Base-by-base conservation (phyloP, 495 filamentous ascomycete species). In the Aspergillus kassunensis region DNA sequence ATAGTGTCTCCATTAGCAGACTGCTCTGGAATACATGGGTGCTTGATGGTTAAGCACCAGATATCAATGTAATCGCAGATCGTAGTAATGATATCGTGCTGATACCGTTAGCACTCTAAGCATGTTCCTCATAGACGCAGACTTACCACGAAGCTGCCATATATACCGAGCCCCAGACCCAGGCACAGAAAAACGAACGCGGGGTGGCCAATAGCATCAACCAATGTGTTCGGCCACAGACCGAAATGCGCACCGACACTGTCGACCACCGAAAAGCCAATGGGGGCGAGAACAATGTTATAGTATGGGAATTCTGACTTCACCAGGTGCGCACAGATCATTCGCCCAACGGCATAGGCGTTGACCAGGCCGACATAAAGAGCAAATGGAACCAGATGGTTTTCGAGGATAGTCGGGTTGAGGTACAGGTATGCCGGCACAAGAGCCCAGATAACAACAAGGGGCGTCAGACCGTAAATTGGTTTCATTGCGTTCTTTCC, bases 31-130 rank as follows among this genome's bases (percentile, higher is more conserved):
- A 64, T 56, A 36, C 65, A 68, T 1, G 72, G 72, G 49, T 75
- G 85, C 77, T 98, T 98, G 67, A 98, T 98, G 0, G 87, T 95
- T 68, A 97, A 75, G 62, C 93, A 98, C 89, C 90, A 97, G 60
- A 98, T 98, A 66, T 98, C 93, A 49, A 96, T 77, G 66, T 95
- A 95, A 62, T 97, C 93, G 65, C 93, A 98, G 60, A 98, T 98
- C 20, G 90, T 92, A 10, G 90, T 88, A 55, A 97, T 95, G 25
- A 97, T 89, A 66, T 97, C 93, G 39, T 88, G 71, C 80, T 84
- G 49, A 13, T 15, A 31, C 25, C 15, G 43, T 55, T 41, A 58
- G 29, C 40, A 54, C 33, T 31, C 35, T 15, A 24, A 8, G 35
- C n/a, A 4, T 18, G 41, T 47, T 49, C 16, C 19, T 1, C 7